Evolutionary conservation across 306 rosid genomes (phyloP).

Genomic region (Castanea mollissima): DNA sequence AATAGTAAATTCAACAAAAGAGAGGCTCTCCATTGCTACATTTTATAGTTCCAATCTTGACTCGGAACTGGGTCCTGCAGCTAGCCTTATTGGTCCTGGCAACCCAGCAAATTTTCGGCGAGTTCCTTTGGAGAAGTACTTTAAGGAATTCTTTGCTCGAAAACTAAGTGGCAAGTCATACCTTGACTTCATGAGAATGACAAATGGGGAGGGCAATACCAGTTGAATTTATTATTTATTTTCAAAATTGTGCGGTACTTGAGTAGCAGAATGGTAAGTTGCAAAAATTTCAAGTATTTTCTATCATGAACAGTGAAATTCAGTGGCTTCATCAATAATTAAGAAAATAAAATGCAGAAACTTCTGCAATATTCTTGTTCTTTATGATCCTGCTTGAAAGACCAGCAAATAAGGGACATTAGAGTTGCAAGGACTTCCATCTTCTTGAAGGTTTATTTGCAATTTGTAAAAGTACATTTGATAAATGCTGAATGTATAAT

Average conservation of each 20-base stretch:
- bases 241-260: neutral
- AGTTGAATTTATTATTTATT: neutral
- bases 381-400: too few relatives aligned
- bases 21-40: constrained; percentile 27
- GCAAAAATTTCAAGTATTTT: neutral
- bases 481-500: too few relatives aligned
- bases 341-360: too few relatives aligned
- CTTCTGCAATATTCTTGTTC: too few relatives aligned
- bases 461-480: too few relatives aligned
- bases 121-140: constrained; percentile 11
- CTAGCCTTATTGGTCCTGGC: constrained; percentile 20
- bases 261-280: neutral
- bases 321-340: too few relatives aligned
- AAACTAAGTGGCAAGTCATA: constrained; percentile 26
- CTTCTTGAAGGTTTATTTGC: too few relatives aligned
- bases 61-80: constrained; percentile 23
- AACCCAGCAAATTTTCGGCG: constrained; percentile 11
- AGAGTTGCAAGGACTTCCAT: too few relatives aligned
- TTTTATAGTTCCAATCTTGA: constrained; percentile 22
- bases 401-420: too few relatives aligned
- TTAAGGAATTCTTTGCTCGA: constrained; percentile 20
- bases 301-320: neutral
- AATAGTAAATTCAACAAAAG: constrained; percentile 11
- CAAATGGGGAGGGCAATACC: neutral
- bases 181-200: constrained; percentile 29